A percentile compares a stretch with the other conserved stretches of the same genome.
phyloP scores from a whole-genome alignment of 2,329 filamentous ascomycete species.

The Scedosporium dehoogii region DNA sequence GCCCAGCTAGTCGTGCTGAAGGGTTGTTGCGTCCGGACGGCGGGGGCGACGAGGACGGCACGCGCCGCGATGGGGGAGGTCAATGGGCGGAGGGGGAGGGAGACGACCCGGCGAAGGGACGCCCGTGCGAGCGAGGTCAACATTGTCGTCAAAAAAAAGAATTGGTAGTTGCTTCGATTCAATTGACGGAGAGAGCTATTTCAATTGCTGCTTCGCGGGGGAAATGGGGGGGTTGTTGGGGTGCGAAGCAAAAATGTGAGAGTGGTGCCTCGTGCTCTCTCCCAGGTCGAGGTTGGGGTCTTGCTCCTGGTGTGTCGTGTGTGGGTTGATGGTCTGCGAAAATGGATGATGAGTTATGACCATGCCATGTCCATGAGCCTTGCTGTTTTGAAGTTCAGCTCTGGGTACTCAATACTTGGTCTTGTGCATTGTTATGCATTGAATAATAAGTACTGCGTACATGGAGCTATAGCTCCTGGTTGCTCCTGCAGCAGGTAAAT shows the following conservation, averaged over 20 bases:
- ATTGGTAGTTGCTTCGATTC: neutral
- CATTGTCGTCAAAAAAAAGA: slow-evolving; percentile 20
- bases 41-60: slow-evolving; percentile 11
- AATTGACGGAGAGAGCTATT: too few species aligned
- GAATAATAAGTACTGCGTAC: neutral
- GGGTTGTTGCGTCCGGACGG: slow-evolving; percentile 13
- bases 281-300: neutral
- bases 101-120: slow-evolving; percentile 23
- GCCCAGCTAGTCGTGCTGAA: slow-evolving; percentile 20
- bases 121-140: slow-evolving; percentile 29
- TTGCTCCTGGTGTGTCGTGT: neutral
- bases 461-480: neutral
- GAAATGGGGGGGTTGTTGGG: neutral
- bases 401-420: neutral
- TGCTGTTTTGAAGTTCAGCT: neutral
- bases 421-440: neutral
- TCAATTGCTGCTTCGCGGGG: neutral
- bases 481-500: neutral
- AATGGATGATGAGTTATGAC: neutral
- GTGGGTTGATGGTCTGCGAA: slow-evolving; percentile 1
- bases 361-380: neutral
- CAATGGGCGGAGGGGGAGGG: slow-evolving; percentile 14
- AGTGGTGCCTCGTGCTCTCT: neutral
- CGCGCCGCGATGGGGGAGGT: slow-evolving; percentile 14
- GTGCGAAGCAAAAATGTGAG: neutral